These are phyloP conservation scores for Teunomyces funiuensis DNA, from an alignment of 805 yeast genomes.

Conservation along the genomic window DNA sequence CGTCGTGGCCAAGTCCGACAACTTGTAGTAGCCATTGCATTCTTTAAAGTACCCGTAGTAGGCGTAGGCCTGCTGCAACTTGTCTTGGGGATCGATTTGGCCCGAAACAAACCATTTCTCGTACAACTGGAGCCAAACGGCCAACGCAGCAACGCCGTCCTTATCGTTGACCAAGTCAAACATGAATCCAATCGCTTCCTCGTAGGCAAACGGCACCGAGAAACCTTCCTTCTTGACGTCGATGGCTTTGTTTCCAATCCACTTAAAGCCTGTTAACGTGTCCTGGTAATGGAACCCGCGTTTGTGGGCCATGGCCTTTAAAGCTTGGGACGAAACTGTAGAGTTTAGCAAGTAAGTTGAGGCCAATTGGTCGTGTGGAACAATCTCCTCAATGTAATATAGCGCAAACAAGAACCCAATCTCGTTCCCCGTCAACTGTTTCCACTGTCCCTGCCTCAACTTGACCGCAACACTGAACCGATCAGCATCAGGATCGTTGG, in stretches of 20 bases:
- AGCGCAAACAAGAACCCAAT: slow-evolving; percentile 83
- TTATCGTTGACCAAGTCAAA: slow-evolving; percentile 81
- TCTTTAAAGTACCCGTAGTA: slow-evolving; percentile 82
- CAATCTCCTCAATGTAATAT: slow-evolving; percentile 45
- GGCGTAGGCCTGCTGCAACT: slow-evolving; percentile 56
- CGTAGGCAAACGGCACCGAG: slow-evolving; percentile 84
- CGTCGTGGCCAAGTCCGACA: slow-evolving; percentile 55
- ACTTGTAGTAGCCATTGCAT: slow-evolving; percentile 80
- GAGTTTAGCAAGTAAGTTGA: slow-evolving; percentile 70
- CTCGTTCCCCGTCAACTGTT: slow-evolving; percentile 87
- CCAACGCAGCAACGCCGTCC: slow-evolving; percentile 85
- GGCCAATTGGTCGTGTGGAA: slow-evolving; percentile 21
- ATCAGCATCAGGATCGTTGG: slow-evolving; percentile 98
- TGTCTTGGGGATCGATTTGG: slow-evolving; percentile 44
- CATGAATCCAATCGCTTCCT: slow-evolving; percentile 97
- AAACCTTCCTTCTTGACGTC: slow-evolving; percentile 64
- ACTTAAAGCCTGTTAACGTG: slow-evolving; percentile 93
- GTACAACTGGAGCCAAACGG: slow-evolving; percentile 71
- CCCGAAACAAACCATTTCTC: slow-evolving; percentile 45
- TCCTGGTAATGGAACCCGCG: slow-evolving; percentile 68
- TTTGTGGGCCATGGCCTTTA: slow-evolving; percentile 62
- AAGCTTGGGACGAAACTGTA: slow-evolving; percentile 87
- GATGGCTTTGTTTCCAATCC: slow-evolving; percentile 91
- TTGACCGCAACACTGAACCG: slow-evolving; percentile 81
- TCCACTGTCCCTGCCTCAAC: slow-evolving; percentile 50